These are phyloP conservation scores for Tolypocladium inflatum DNA, from an alignment of 2,329 filamentous ascomycete species.

Conservation along the genomic window DNA sequence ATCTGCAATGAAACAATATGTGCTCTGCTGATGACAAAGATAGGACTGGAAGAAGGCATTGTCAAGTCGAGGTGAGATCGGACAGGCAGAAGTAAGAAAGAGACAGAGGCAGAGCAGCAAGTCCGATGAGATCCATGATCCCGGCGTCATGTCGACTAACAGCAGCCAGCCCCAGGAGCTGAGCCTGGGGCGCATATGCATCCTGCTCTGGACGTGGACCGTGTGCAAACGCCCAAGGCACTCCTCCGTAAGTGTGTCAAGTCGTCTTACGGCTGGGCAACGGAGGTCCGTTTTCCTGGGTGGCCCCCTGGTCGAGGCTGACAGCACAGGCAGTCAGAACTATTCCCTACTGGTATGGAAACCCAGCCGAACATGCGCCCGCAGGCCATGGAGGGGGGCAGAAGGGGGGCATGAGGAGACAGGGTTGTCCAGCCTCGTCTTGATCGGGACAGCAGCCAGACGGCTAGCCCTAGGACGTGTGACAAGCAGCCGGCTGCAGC, in stretches of 20 bases:
- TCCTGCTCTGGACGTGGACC: not conserved
- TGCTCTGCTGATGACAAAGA: constrained; percentile 6
- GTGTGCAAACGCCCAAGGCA: not conserved
- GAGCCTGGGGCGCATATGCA: constrained; percentile 6
- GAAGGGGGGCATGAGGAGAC: not conserved
- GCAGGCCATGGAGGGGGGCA: not conserved
- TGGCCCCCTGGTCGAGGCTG: constrained; percentile 2
- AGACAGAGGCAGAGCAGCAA: not conserved
- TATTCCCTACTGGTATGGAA: not conserved
- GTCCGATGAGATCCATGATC: constrained; percentile 2
- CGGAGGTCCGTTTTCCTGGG: not conserved
- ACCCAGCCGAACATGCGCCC: not conserved
- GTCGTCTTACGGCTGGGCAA: not conserved
- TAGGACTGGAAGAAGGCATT: constrained; percentile 4
- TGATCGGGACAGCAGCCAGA: not conserved
- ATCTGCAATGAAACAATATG: constrained; percentile 12
- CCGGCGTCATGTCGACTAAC: constrained; percentile 3
- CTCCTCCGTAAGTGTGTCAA: not conserved
- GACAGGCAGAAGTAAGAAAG: constrained; percentile 4
- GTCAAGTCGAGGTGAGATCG: constrained; percentile 2
- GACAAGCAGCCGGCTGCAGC: not conserved
- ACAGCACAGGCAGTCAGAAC: not conserved
- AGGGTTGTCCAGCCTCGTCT: constrained; percentile 1
- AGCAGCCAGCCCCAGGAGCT: constrained; percentile 3
- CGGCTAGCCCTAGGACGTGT: not conserved